Evolutionary conservation across 768 basidiomycete species (phyloP), one percentile per base, ranked within the genome.

Genomic region (Clitopilus passeckerianus): DNA sequence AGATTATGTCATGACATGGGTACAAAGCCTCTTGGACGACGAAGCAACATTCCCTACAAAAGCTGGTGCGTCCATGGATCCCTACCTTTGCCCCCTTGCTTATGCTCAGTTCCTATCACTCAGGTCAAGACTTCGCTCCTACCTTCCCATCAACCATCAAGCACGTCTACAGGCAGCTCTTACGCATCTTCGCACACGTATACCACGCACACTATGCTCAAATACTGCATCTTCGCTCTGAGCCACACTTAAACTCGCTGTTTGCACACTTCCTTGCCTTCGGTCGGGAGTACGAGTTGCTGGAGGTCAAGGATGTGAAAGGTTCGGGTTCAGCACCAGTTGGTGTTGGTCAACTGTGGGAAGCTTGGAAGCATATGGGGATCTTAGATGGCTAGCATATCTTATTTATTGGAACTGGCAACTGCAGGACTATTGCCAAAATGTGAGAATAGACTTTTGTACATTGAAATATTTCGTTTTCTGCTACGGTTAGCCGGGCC

Each of bases 1-100:
- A 63, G 97, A 98, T 79, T 98, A 96, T 70, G 96, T 98, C 58
- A 95, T 98, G 91, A 95, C 95, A 18, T 98, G 95, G 93, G 84
- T 97, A 5, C 96, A 98, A 71, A 95, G 95, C 68, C 79, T 97
- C 33, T 81, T 98, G 34, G 93, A 98, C 68, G 95, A 98, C 74
- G 94, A 97, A 66, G 82, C 77, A 60, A 85, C 89, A 35, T 98
- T 98, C 76, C 96, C 96, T 7, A 98, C 96, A 22, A 98, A 97
- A 75, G 87, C 91, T 55, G 93, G 95, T 92, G 75, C 62, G 86
- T 82, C 50, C 72, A 73, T 60, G 34, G 22, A 7, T 20, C 24
- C 23, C 33, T 50, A 12, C 16, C 34, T 30, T 37, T 1, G 7
- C 16, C 30, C 12, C 41, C 33, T 52, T 12, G 20, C 7, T 12